Base-by-base conservation (phyloP, 1,284 basidiomycete genomes). In the Singerocomus inundabilis region DNA sequence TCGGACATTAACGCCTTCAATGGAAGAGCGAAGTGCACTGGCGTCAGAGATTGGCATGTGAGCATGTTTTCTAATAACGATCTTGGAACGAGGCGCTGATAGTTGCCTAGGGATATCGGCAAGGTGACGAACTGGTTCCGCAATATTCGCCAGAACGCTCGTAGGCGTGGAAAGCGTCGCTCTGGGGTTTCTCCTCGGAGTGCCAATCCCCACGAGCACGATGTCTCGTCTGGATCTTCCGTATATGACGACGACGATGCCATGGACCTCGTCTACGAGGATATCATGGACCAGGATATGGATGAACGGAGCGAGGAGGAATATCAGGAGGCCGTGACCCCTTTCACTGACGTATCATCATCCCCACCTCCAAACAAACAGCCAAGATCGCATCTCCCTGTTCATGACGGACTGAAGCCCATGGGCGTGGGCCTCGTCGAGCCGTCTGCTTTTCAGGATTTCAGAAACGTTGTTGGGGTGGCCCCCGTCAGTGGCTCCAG, bases 121-220 rank as follows among this genome's bases (percentile, higher is more conserved):
- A 88, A 87, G 69, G 86, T 90, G 43, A 88, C 86, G n/a, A 90
- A 90, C 66, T 90, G 87, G 88, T 90, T 89, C 75, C 76, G 88
- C 35, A 90, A 90, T 64, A 72, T 88, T 51, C 78, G 85, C 37
- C 86, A 88, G 70, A 87, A 84, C 9, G 76, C 84, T 30, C 74
- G 86, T 48, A 86, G 82, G 67, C 80, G 84, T 24, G 71, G 73
- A 36, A 80, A 75, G 61, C 76, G 72, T 52, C 60, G n/a, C n/a
- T n/a, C 69, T 25, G 71, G 72, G 9, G 60, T 51, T 47, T 69
- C 75, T 44, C 72, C 77, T 43, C 71, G 75, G 49, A 72, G 74
- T 70, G 62, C 48, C 48, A 58, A 70, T 33, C 67, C 67, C 48
- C 70, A 64, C 13, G 81, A 80, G 24, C 79, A 78, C 31, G 75